Conservation (phyloP, 108 stramenopile genomes). For the Skeletonema menzelii region DNA sequence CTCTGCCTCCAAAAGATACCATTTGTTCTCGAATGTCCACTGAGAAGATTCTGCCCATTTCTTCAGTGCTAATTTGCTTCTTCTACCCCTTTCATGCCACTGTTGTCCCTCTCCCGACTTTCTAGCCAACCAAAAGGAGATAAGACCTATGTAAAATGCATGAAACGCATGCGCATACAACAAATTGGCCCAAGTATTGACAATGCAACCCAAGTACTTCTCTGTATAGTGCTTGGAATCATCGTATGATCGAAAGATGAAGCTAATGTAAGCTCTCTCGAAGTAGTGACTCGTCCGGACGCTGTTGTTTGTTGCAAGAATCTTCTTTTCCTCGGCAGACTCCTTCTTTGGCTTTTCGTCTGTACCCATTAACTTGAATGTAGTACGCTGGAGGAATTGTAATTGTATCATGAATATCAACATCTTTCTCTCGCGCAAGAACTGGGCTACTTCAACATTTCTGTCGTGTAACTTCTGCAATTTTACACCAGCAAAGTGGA, state of each 20-base stretch:
- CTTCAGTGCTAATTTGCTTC: not conserved
- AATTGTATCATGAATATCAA: not conserved
- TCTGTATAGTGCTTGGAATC: no score
- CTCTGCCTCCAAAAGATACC: not conserved
- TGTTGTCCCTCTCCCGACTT: not conserved
- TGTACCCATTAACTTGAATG: not conserved
- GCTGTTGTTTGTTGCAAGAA: not conserved
- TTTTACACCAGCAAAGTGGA: not conserved
- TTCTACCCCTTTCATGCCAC: not conserved
- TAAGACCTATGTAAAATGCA: not conserved
- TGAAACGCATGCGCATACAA: no score
- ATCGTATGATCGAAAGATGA: no score
- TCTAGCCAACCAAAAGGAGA: not conserved
- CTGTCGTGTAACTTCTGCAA: not conserved
- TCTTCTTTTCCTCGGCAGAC: not conserved
- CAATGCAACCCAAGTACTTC: no score
- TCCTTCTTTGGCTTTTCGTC: not conserved
- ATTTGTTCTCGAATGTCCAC: slow-evolving; percentile 19
- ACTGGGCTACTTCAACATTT: not conserved
- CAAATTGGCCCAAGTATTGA: no score
- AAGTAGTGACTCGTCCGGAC: not conserved
- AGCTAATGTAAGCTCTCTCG: not conserved
- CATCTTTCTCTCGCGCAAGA: not conserved
- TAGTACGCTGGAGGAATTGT: not conserved
- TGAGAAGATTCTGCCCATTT: not conserved